phyloP scores from a whole-genome alignment of 140 eudicot species.

The Erigeron philadelphicus region DNA sequence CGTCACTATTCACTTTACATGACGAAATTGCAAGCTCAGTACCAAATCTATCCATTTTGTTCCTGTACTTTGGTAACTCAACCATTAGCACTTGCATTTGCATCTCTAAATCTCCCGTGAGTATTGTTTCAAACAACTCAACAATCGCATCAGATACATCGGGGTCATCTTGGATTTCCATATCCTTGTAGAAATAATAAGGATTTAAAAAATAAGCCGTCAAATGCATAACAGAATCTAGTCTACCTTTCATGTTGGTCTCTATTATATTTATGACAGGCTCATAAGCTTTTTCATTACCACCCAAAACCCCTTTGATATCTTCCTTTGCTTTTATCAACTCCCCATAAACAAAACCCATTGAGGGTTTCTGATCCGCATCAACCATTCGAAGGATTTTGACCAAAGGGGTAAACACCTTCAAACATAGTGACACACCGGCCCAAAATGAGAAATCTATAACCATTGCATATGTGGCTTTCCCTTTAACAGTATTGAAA shows the following conservation, averaged over 20 bases:
- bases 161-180: neutral
- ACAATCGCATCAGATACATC: neutral
- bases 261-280: too few relatives aligned
- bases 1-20: neutral
- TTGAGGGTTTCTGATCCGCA: neutral
- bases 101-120: constrained; percentile 1
- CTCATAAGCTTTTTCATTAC: too few relatives aligned
- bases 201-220: too few relatives aligned
- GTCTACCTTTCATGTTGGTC: neutral
- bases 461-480: neutral
- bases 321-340: neutral
- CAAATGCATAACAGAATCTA: neutral
- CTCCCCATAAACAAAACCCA: neutral
- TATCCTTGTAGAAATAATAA: neutral
- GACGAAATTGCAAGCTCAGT: neutral
- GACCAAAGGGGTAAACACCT: neutral
- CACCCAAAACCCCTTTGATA: neutral
- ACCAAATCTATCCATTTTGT: neutral
- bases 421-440: neutral
- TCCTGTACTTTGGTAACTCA: neutral
- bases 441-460: neutral
- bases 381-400: neutral
- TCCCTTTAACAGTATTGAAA: neutral
- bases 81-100: neutral
- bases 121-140: neutral